phyloP scores from a whole-genome alignment of 352 stramenopile genomes.

The Phytopythium ostracodes region DNA sequence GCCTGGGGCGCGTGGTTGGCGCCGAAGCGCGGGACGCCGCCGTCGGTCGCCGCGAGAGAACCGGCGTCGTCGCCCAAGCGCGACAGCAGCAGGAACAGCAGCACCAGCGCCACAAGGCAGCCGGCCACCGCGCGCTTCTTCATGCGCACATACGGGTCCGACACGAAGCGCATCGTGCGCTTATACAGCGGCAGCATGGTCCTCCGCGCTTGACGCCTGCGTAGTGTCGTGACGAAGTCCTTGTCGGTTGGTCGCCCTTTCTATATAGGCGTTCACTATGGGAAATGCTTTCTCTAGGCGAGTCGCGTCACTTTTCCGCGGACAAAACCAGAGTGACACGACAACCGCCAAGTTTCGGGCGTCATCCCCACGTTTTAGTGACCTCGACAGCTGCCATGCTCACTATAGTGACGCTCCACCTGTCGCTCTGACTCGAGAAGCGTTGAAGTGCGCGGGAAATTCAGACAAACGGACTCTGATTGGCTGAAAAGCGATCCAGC shows the following conservation, averaged over 20 bases:
- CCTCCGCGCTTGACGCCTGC: neutral
- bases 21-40: constrained; percentile 9
- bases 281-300: neutral
- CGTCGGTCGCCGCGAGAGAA: constrained; percentile 2
- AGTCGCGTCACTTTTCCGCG: constrained; percentile 7
- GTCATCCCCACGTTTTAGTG: neutral
- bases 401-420: neutral
- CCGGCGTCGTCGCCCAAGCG: neutral
- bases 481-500: constrained; percentile 4
- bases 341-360: neutral
- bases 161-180: constrained; percentile 56
- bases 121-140: constrained; percentile 42
- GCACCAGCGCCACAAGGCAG: constrained; percentile 30
- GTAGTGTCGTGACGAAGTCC: neutral
- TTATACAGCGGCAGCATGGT: constrained; percentile 60
- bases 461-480: neutral
- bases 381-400: neutral
- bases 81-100: constrained; percentile 64
- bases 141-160: constrained; percentile 54
- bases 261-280: neutral
- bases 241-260: constrained; percentile 1
- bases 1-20: constrained; percentile 8
- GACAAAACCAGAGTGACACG: neutral
- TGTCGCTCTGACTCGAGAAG: constrained; percentile 1
- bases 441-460: constrained; percentile 2